Evolutionary conservation across 257 asterid genomes (phyloP), one percentile per base, ranked within the genome.

Genomic region (Gentiana straminea): DNA sequence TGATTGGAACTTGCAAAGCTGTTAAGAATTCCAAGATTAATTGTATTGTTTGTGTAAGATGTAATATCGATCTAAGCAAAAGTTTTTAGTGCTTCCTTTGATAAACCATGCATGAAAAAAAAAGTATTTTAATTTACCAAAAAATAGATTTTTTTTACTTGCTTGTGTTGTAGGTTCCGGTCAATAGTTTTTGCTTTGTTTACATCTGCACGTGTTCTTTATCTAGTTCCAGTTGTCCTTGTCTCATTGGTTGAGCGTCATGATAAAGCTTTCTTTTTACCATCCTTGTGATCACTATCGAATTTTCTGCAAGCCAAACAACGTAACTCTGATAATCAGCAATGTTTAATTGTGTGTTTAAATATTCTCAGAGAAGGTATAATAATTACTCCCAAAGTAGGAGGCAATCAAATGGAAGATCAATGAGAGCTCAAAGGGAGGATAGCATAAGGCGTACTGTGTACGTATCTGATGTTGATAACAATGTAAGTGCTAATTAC

Each of bases 381-480:
- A 77, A 73, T 67, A 84, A 66, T 79, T 69, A 80, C 63, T 68
- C 57, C 68, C 87, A 80, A 72, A 81, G 86, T 47, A 75, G 76
- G 73, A 89, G 74, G 70, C 79, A 82, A 69, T 70, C 71, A 74
- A 76, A 61, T 63, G 91, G 84, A 67, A 73, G 94, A 77, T 72
- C 88, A 67, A 79, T 71, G 59, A 84, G 79, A 74, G 94, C 89
- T 76, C 94, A 84, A 75, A 78, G 94, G 68, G 97, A 90, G 65
- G 91, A 86, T 71, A 84, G 86, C 59, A 77, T 90, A 35, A 77
- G 94, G 75, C 77, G 97, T 62, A 90, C 97, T 62, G 94, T 90
- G 39, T 90, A 90, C 67, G 97, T 90, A 35, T 80, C 96, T 5
- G 97, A 86, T 75, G 74, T 90, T 65, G 90, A 82, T 70, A 90